Conservation (phyloP, 108 stramenopile species). For the Nannochloropsis granulata region DNA sequence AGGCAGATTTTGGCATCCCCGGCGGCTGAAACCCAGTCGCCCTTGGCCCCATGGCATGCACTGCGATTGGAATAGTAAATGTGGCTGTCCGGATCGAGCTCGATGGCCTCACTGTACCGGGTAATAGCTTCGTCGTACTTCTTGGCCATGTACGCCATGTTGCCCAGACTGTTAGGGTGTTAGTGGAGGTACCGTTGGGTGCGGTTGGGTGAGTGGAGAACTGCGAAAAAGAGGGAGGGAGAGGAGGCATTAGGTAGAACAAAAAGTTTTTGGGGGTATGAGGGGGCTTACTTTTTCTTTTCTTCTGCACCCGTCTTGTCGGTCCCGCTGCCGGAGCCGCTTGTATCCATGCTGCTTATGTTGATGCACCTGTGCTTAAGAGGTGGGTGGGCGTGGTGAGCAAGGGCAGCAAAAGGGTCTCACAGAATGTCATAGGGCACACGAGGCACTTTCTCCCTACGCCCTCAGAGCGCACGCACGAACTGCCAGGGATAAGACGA, state of each 20-base stretch:
- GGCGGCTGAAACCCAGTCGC: slow-evolving; percentile 51
- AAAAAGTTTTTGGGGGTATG: background rate
- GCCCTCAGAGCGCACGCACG: no score
- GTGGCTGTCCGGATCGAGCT: background rate
- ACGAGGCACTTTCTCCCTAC: no score
- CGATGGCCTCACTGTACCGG: background rate
- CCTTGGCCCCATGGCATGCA: slow-evolving; percentile 59
- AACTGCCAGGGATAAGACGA: no score
- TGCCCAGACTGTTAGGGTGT: background rate
- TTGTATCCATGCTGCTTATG: no score
- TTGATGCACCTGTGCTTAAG: no score
- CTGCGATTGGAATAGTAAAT: slow-evolving; percentile 26
- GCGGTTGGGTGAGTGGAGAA: no score
- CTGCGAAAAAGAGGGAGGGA: no score
- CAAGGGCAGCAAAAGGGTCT: no score
- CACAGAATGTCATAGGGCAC: no score
- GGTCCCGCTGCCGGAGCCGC: no score
- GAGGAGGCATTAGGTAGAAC: background rate
- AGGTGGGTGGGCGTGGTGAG: no score
- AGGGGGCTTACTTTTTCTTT: background rate
- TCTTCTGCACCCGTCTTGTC: background rate
- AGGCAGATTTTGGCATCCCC: slow-evolving; percentile 79
- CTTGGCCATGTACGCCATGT: background rate
- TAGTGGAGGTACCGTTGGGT: no score
- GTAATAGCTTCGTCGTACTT: background rate